Evolutionary conservation across 1,284 basidiomycete species (phyloP), one percentile per base, ranked within the genome.

Genomic region (Schizophyllum commune): DNA sequence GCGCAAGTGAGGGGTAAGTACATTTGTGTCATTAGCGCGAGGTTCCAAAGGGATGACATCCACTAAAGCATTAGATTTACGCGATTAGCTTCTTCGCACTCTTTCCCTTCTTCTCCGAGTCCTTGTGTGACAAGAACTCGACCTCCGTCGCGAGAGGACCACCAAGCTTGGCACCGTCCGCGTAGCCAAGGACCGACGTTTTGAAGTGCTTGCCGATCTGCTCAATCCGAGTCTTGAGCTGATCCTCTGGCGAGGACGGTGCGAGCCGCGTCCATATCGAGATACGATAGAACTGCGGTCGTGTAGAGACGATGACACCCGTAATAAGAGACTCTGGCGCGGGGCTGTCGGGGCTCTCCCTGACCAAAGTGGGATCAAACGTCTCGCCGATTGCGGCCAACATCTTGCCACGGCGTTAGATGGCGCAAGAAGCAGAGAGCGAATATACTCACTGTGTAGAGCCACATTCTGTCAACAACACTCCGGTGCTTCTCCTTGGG

Each of bases 371-470:
- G 6, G 93, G 92, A 74, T 97, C 95, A 72, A 96, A 96, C 0
- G 94, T 97, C 76, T 97, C 95, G 57, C 95, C 95, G 66, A 98
- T 97, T 22, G 95, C 94, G 61, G 96, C 94, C 63, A 97, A 84
- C 94, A 97, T 96, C 94, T 96, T 96, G 71, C n/a, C 52, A 62
- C 32, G 66, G 58, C 61, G 53, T 51, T 54, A 61, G 7, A 59
- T 62, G 58, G 57, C 63, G 59, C 55, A 54, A 59, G 56, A n/a
- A 27, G 15, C 60, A 32, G 56, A 54, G 17, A 55, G 52, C 60
- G 19, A 27, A 19, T 32, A 19, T 21, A 75, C 84, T 64, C 71
- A 96, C 94, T 52, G 96, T 98, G 79, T 96, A 96, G 57, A 99
- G 84, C 96, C 97, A 99, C 86, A 96, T 93, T 72, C 88, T 91